Percentiles rank a stretch among this genome's conserved stretches.
These are phyloP conservation scores for Coemansia guatemalensis DNA, from an alignment of 192 early-diverging fungal genomes.

Conservation along the genomic window DNA sequence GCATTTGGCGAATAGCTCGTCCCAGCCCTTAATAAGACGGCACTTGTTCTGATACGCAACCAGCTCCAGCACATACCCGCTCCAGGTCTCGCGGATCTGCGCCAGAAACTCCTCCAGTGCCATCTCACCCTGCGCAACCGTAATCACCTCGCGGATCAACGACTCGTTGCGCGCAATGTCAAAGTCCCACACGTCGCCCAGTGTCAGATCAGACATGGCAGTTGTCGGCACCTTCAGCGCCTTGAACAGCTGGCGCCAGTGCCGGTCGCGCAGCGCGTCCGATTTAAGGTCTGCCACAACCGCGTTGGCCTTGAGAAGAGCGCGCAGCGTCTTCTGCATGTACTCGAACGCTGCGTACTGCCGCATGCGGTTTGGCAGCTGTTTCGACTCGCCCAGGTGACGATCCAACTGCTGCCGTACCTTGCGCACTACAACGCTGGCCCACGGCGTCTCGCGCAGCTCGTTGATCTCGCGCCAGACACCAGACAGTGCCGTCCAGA, in stretches of 20 bases:
- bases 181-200: conserved; percentile 95
- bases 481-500: conserved; percentile 81
- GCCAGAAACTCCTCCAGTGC: conserved; percentile 97
- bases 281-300: conserved; percentile 90
- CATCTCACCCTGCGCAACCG: conserved; percentile 98
- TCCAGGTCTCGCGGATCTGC: conserved; percentile 90
- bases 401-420: conserved; percentile 83
- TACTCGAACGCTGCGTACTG: conserved; percentile 97
- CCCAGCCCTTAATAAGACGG: conserved; percentile 96
- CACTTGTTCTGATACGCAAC: conserved; percentile 98
- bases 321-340: conserved; percentile 81
- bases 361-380: conserved; percentile 95
- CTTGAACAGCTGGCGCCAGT: conserved; percentile 96
- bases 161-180: conserved; percentile 87
- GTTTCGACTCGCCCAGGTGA: conserved; percentile 78
- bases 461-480: conserved; percentile 85
- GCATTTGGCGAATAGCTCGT: conserved; percentile 96
- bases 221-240: conserved; percentile 71
- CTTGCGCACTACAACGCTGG: conserved; percentile 84
- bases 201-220: conserved; percentile 78
- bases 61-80: conserved; percentile 87
- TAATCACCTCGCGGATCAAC: conserved; percentile 83
- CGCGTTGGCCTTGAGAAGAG: conserved; percentile 77
- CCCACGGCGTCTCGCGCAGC: conserved; percentile 87
- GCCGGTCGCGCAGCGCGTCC: conserved; percentile 92